Conservation (phyloP, 2,329 filamentous ascomycete genomes). For the Pseudogymnoascus sp. region DNA sequence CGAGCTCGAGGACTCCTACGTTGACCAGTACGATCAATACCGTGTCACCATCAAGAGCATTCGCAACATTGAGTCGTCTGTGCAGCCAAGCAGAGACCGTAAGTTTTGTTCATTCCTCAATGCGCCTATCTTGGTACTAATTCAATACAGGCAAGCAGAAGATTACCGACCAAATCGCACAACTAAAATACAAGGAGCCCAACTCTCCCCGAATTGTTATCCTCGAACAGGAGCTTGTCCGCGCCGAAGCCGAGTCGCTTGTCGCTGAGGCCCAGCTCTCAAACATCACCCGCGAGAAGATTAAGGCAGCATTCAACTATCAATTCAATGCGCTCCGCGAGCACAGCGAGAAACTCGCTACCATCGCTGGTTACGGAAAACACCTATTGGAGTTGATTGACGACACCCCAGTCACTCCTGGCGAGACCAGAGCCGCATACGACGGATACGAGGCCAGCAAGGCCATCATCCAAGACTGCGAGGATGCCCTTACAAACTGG, state of each 20-base stretch:
- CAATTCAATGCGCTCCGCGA: conserved; percentile 96
- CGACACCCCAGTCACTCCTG: conserved; percentile 92
- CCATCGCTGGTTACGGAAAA: conserved; percentile 96
- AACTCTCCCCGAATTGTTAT: conserved; percentile 97
- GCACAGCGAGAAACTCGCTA: conserved; percentile 96
- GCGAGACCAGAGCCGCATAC: conserved; percentile 90
- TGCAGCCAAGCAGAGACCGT: conserved; percentile 96
- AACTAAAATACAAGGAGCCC: conserved; percentile 99
- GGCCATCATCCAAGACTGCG: conserved; percentile 98
- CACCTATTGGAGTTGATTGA: conserved; percentile 96
- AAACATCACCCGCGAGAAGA: conserved; percentile 98
- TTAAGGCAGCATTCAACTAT: conserved; percentile 96
- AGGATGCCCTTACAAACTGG: conserved; percentile 96
- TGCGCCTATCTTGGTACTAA: background rate
- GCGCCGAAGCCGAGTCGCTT: conserved; percentile 96
- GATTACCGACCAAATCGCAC: conserved; percentile 96
- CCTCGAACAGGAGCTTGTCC: conserved; percentile 95
- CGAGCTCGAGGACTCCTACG: conserved; percentile 93
- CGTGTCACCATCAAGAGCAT: conserved; percentile 99
- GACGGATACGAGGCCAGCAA: conserved; percentile 98
- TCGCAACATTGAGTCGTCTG: conserved; percentile 96
- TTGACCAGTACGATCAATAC: conserved; percentile 98
- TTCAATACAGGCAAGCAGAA: conserved; percentile 77
- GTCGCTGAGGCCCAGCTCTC: conserved; percentile 96
- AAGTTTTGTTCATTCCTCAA: conserved; percentile 32